Base-by-base conservation (phyloP, 176 grass and related monocot species). In the Dactylis glomerata region DNA sequence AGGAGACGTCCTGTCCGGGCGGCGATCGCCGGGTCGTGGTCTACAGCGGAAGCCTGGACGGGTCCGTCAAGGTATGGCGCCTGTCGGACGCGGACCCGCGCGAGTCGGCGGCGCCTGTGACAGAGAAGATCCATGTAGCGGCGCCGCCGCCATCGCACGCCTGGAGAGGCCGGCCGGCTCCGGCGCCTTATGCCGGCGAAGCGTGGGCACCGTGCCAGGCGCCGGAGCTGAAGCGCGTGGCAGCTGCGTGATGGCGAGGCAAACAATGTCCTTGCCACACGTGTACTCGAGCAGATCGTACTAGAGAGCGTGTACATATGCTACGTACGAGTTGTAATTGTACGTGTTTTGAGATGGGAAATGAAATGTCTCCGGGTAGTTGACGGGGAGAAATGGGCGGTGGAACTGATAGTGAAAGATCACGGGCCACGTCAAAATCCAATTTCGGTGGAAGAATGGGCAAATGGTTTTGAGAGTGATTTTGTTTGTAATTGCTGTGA, bases 21-120 rank as follows among this genome's bases (percentile, higher is more conserved):
- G 68, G 13, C 11, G 70, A 8, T 2, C 59, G 37, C 1, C 54
- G 91, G 22, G 95, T 91, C 90, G 71, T 95, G 19, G 89, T 98
- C 27, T 75, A 75, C 72, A 75, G 72, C 17, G 72, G 92, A 7
- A 93, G 92, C 82, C 73, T 93, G 6, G 92, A 93, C 79, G 83
- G 85, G 15, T 88, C 92, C 0, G 72, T 75, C 72, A 75, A 75
- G 72, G 72, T 75, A 0, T 75, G 72, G 72, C 72, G 72, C 8
- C 45, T 75, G 45, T 51, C 72, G 16, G 45, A 75, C 9, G 45
- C 70, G 42, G 85, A 82, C 49, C 17, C 10, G 85, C 37, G 2
- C 1, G 82, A 10, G 4, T 30, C 30, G 74, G 10, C 30, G 10
- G 64, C 65, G 17, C 19, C 13, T 1, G n/a, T 1, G n/a, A 26